Evolutionary conservation across 331 rosid genomes (phyloP).

Genomic region (Spiraea crenata): DNA sequence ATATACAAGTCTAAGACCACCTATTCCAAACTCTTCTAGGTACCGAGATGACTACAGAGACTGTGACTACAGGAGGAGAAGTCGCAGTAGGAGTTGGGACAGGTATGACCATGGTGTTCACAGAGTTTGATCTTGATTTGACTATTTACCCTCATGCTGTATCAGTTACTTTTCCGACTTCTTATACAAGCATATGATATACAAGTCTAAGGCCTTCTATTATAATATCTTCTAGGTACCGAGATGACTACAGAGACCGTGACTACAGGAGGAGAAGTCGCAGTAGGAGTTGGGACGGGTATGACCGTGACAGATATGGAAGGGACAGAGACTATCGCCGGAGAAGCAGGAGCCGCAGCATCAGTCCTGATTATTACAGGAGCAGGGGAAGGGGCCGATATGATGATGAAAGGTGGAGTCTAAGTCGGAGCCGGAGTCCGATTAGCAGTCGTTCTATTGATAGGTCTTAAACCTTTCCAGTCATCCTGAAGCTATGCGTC

Average conservation of each 20-base stretch:
- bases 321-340: slow-evolving; percentile 53
- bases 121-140: not conserved
- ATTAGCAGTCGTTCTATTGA: slow-evolving; percentile 48
- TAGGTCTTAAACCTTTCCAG: slow-evolving; percentile 38
- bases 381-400: slow-evolving; percentile 60
- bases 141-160: not conserved
- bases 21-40: slow-evolving; percentile 25
- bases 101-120: slow-evolving; percentile 45
- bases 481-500: not conserved
- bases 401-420: slow-evolving; percentile 55
- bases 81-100: slow-evolving; percentile 75
- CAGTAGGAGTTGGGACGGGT: slow-evolving; percentile 69
- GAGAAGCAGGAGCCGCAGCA: slow-evolving; percentile 73
- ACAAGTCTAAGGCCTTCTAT: not conserved
- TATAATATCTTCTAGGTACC: slow-evolving; percentile 31
- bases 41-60: slow-evolving; percentile 59
- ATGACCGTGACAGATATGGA: slow-evolving; percentile 60
- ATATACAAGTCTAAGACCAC: not conserved
- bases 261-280: slow-evolving; percentile 65
- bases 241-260: slow-evolving; percentile 59
- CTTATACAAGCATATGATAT: not conserved
- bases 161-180: not conserved
- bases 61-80: slow-evolving; percentile 57
- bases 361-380: slow-evolving; percentile 62
- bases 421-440: slow-evolving; percentile 37